These are phyloP conservation scores for Diaporthe ilicicola DNA, from an alignment of 2,329 filamentous ascomycete genomes.

Conservation along the genomic window DNA sequence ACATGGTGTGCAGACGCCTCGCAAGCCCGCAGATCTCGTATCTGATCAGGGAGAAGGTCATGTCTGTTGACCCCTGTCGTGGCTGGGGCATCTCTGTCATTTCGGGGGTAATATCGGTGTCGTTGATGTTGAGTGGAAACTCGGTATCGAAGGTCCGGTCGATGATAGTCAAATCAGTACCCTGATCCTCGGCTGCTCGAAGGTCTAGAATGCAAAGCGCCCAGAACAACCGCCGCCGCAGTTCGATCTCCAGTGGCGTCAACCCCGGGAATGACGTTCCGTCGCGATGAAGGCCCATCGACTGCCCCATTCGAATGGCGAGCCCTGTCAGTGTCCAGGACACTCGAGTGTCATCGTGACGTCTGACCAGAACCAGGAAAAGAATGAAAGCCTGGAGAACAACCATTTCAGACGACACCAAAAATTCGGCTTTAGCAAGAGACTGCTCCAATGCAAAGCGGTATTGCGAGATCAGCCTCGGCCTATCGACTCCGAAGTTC, in stretches of 20 bases:
- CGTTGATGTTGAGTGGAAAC: slow-evolving; percentile 66
- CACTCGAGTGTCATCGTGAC: slow-evolving; percentile 60
- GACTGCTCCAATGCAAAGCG: slow-evolving; percentile 66
- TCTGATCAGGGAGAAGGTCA: slow-evolving; percentile 54
- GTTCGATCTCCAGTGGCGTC: slow-evolving; percentile 68
- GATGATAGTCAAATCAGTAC: slow-evolving; percentile 57
- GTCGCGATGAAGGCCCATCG: slow-evolving; percentile 66
- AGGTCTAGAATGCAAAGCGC: slow-evolving; percentile 67
- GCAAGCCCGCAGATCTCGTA: slow-evolving; percentile 53
- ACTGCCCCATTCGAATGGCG: slow-evolving; percentile 63
- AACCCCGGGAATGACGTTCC: slow-evolving; percentile 60
- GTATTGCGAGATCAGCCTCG: slow-evolving; percentile 55
- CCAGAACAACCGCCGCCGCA: slow-evolving; percentile 71
- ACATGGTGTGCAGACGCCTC: slow-evolving; percentile 48
- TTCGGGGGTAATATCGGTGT: slow-evolving; percentile 57
- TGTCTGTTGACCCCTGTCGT: slow-evolving; percentile 62
- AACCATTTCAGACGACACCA: slow-evolving; percentile 66
- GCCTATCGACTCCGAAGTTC: slow-evolving; percentile 60
- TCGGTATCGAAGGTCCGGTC: slow-evolving; percentile 59
- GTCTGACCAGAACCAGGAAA: slow-evolving; percentile 63
- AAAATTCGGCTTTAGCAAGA: slow-evolving; percentile 67
- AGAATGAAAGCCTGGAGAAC: slow-evolving; percentile 70
- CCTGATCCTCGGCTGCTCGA: slow-evolving; percentile 67
- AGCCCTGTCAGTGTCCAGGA: slow-evolving; percentile 72
- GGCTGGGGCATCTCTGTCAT: slow-evolving; percentile 56